Conservation (phyloP, 306 rosid species). For the Styphnolobium japonicum region DNA sequence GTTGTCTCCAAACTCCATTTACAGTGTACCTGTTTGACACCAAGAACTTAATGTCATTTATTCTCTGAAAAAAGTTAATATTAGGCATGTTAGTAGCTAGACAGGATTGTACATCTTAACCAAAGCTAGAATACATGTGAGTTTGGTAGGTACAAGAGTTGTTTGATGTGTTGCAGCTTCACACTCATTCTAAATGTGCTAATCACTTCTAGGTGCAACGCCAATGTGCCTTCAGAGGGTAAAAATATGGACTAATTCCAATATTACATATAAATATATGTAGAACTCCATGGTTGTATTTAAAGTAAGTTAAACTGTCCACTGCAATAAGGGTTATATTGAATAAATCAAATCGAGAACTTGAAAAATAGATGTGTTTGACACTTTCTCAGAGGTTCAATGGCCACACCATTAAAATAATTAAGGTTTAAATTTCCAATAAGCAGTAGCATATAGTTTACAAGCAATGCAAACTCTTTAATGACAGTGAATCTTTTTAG, state of each 20-base stretch:
- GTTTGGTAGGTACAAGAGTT: neutral
- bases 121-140: neutral
- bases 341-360: conserved; percentile 2
- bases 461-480: conserved; percentile 4
- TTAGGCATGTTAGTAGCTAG: neutral
- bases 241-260: neutral
- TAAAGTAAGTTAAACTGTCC: neutral
- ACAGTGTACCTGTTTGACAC: conserved; percentile 75
- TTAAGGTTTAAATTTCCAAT: conserved; percentile 4
- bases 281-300: conserved; percentile 6
- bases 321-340: neutral
- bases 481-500: conserved; percentile 1
- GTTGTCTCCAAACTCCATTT: conserved; percentile 71
- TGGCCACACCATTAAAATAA: no score
- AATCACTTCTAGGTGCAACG: neutral
- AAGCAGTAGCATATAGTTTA: neutral
- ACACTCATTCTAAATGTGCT: conserved; percentile 11
- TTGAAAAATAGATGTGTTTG: neutral
- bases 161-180: neutral
- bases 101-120: neutral
- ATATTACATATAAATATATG: neutral
- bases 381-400: neutral
- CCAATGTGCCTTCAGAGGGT: neutral
- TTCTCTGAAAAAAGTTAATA: neutral
- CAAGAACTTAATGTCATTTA: conserved; percentile 28